Base-by-base conservation (phyloP, 2,329 filamentous ascomycete genomes). In the Penicillium capsulatum region DNA sequence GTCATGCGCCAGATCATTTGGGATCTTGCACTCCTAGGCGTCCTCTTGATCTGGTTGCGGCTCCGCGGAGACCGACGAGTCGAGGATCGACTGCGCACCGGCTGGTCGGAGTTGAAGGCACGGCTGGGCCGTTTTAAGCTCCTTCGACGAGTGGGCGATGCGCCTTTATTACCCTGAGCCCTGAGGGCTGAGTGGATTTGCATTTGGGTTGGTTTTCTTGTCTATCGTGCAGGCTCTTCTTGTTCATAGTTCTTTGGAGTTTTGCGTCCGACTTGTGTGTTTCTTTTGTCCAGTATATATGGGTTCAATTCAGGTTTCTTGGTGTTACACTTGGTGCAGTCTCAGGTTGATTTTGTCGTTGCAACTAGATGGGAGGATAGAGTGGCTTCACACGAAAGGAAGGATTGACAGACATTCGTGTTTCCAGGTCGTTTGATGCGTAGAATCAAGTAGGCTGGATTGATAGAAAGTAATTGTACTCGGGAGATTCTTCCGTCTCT, bases 1-100 rank as follows among this genome's bases (percentile, higher is more conserved):
- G 61, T 77, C 14, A 64, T 83, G 28, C 87, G 88, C 60, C 88
- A 96, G 57, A 54, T 92, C 4, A 70, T 85, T 17, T 73, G 85
- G 31, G 87, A 97, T 64, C 60, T 82, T 7, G 69, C 84, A 15
- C 43, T 73, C 5, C 75, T 73, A 15, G 61, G 57, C 2, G 47
- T 64, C 14, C 33, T 68, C 11, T 44, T 70, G 36, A 50, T 71
- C 16, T 71, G 61, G 60, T 61, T 69, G 49, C 57, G 68, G 27
- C 40, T 66, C 37, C 65, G 58, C 20, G 67, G 67, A 2, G 69
- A 72, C 52, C 58, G 58, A 17, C 60, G 65, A 35, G 53, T 71
- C 2, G 69, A 72, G 50, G 46, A 60, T 27, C 60, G 57, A 20
- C 44, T 71, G 28, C 58, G 52, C 34, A 45, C 57, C 8, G 59